Percentiles rank a stretch among this genome's conserved stretches.
These are phyloP conservation scores for Meredithiella fracta DNA, from an alignment of 2,329 filamentous ascomycete genomes.

Conservation along the genomic window DNA sequence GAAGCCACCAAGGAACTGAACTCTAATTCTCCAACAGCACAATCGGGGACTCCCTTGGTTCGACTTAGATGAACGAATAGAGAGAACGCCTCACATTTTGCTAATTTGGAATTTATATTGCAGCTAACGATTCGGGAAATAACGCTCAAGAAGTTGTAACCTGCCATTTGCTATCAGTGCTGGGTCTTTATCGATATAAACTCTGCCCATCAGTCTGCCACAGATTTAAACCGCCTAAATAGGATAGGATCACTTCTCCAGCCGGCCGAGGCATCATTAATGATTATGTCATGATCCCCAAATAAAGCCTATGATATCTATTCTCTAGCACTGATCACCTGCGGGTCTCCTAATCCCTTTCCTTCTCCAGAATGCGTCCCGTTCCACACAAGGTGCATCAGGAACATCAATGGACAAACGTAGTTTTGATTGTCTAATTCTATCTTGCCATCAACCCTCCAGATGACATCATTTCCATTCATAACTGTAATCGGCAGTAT, in stretches of 20 bases:
- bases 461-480: slow-evolving; percentile 1
- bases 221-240: too few species aligned
- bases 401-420: background rate
- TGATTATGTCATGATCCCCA: too few species aligned
- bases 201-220: too few species aligned
- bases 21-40: too few species aligned
- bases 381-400: background rate
- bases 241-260: too few species aligned
- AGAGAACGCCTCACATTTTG: background rate
- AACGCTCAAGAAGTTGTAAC: background rate
- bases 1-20: too few species aligned
- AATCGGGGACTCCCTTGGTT: background rate
- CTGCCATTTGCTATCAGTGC: too few species aligned
- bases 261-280: too few species aligned
- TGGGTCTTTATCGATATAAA: too few species aligned
- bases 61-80: background rate
- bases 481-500: background rate
- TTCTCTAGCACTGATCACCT: background rate
- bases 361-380: background rate
- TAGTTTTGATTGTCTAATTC: slow-evolving; percentile 2
- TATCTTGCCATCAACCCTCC: background rate
- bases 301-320: too few species aligned
- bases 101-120: background rate
- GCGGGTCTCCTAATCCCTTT: background rate
- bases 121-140: slow-evolving; percentile 3